Evolutionary conservation across 352 stramenopile species (phyloP).

Genomic region (Globisporangium sylvaticum): DNA sequence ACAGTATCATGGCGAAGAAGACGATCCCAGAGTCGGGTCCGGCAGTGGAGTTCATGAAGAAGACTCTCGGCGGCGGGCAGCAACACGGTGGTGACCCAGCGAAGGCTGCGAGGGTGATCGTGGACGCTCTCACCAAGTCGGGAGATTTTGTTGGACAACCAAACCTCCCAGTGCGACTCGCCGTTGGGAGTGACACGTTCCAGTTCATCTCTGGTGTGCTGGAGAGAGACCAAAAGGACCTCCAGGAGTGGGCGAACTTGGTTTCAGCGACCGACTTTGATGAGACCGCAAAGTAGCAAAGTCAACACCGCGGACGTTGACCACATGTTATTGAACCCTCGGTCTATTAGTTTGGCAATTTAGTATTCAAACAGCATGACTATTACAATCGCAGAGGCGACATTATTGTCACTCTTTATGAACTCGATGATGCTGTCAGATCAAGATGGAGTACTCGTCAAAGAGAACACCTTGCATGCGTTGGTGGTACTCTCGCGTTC

Average conservation of each 20-base stretch:
- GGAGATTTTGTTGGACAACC: neutral
- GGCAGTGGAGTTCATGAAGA: constrained; percentile 23
- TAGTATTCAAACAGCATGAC: too few relatives aligned
- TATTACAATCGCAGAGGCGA: too few relatives aligned
- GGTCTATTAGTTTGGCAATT: neutral
- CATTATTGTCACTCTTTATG: too few relatives aligned
- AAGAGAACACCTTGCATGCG: neutral
- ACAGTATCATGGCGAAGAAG: constrained; percentile 18
- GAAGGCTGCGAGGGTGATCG: neutral
- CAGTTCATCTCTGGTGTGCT: neutral
- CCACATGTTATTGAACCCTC: neutral
- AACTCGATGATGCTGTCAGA: too few relatives aligned
- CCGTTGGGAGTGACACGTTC: constrained; percentile 3
- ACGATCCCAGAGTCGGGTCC: constrained; percentile 25
- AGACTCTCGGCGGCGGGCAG: neutral
- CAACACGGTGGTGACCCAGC: neutral
- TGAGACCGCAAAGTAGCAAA: neutral
- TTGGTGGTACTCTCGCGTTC: neutral
- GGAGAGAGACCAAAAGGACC: constrained; percentile 5
- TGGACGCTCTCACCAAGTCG: constrained; percentile 6
- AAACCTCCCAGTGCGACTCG: constrained; percentile 7
- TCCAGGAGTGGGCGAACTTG: constrained; percentile 4
- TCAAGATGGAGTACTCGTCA: neutral
- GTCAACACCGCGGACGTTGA: neutral
- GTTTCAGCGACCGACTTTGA: constrained; percentile 6